phyloP scores from a whole-genome alignment of 345 rosid genomes.

The Noccaea bulbosa region DNA sequence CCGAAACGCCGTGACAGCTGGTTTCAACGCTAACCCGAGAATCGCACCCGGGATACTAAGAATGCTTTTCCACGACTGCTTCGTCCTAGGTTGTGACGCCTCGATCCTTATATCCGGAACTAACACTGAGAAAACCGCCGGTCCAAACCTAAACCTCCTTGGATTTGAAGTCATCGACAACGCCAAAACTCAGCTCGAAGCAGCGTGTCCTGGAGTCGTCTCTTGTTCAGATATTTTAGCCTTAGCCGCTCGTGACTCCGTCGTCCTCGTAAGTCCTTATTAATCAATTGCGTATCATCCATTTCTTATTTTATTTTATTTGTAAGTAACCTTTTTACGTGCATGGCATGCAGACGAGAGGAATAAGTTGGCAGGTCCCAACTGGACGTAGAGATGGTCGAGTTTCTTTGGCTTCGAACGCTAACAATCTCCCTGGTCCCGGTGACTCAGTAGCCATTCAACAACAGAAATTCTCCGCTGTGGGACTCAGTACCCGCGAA shows the following conservation, averaged over 20 bases:
- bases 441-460: conserved; percentile 50
- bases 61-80: conserved; percentile 63
- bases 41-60: conserved; percentile 58
- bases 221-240: conserved; percentile 65
- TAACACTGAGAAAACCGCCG: conserved; percentile 51
- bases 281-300: conserved; percentile 8
- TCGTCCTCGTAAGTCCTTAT: conserved; percentile 41
- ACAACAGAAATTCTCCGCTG: conserved; percentile 48
- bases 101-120: conserved; percentile 54
- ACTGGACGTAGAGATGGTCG: conserved; percentile 58
- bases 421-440: conserved; percentile 47
- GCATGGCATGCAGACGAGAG: conserved; percentile 54
- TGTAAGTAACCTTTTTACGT: conserved; percentile 22
- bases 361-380: conserved; percentile 58
- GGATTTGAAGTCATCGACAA: conserved; percentile 59
- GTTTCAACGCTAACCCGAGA: conserved; percentile 40
- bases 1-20: conserved; percentile 45
- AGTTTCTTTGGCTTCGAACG: conserved; percentile 48
- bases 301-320: background rate
- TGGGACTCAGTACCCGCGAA: conserved; percentile 51
- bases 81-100: conserved; percentile 62
- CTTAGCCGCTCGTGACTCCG: conserved; percentile 60
- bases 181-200: conserved; percentile 59
- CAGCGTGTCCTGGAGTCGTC: conserved; percentile 55
- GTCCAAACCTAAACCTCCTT: conserved; percentile 40